Evolutionary conservation across 2,329 filamentous ascomycete genomes (phyloP), one percentile per base, ranked within the genome.

Genomic region (Colletotrichum plurivorum): DNA sequence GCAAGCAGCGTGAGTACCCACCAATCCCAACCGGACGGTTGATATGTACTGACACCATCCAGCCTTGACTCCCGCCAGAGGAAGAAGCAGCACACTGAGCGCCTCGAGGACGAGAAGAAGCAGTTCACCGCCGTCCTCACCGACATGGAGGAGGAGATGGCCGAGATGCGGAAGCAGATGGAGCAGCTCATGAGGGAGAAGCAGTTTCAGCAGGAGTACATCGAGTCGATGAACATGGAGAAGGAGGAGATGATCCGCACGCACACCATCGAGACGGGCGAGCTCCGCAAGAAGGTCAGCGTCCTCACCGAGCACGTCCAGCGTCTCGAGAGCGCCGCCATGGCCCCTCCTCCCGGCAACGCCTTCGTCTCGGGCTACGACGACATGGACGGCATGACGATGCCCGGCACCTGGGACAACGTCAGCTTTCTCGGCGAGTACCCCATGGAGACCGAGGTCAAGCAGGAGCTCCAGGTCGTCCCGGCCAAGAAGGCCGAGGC

Each of bases 1-100:
- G 77, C 95, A 98, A 84, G 96, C 96, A 82, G 96, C 96, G 94
- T 97, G 90, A 85, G 93, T 88, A 71, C 65, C 51, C 22, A 59
- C 48, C 43, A 16, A 13, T 22, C 2, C 5, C 48, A 31, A 16
- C 27, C 39, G 13, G 31, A 10, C 31, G 8, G 36, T 39, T 3
- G 9, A 12, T 36, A 31, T 45, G 18, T 20, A 25, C 43, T 66
- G 18, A 72, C 58, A 63, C 59, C 61, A 73, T 62, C 46, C 76
- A 97, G 94, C 73, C 92, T 99, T 75, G 95, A 98, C 83, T 98
- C 96, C 52, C 91, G 96, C 73, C 95, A 98, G 82, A 92, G 96
- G 75, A 99, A 98, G 88, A 98, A 98, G 89, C 93, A 94, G 83
- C 95, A 98, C 84, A 98, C 96, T 41, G 96, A 98, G 84, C 92